Base-by-base conservation (phyloP, 768 basidiomycete species). In the Podaxis sp. region DNA sequence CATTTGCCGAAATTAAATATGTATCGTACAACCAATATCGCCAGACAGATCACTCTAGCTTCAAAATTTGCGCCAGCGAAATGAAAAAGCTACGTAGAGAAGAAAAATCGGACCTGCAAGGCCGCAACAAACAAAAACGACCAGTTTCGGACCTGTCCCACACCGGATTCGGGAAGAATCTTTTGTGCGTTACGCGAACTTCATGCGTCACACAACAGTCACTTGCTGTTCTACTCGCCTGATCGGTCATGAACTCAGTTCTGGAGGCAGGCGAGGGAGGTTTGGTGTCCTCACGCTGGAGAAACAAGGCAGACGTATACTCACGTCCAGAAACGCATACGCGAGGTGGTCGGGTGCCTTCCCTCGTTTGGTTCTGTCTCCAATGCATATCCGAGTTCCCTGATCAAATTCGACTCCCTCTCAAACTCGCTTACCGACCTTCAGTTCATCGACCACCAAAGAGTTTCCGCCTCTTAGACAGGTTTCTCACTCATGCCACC, bases 291-390 rank as follows among this genome's bases (percentile, higher is more conserved):
- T 43, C 25, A 65, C 70, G 54, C 46, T 61, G 59, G 66, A 50
- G 50, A 37, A 62, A 40, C 51, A 29, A 51, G 22, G 24, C 51
- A 33, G 51, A 53, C 19, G 33, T 57, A 7, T 70, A 70, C 9
- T 43, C 68, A 6, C 63, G 68, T 3, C 66, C 67, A 5, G 72
- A 71, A 3, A 69, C 71, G 3, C 74, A 73, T 63, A 19, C 60
- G 33, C 24, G 52, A n/a, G 24, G 33, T 57, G 59, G 59, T 24
- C 65, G 72, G 65, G 70, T 84, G 46, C 87, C 86, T 0, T 80
- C 87, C 2, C 80, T 91, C 47, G 66, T 78, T 36, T 77, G 77
- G 60, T 74, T 88, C 60, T 87, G 85, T 66, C 67, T 90, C 17
- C 71, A 69, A 53, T 69, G 65, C 17, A 77, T 89, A 38, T 70